A percentile compares a stretch with the other conserved stretches of the same genome.
These are phyloP conservation scores for Capsella bursapastoris DNA, from an alignment of 345 rosid species.

Conservation along the genomic window DNA sequence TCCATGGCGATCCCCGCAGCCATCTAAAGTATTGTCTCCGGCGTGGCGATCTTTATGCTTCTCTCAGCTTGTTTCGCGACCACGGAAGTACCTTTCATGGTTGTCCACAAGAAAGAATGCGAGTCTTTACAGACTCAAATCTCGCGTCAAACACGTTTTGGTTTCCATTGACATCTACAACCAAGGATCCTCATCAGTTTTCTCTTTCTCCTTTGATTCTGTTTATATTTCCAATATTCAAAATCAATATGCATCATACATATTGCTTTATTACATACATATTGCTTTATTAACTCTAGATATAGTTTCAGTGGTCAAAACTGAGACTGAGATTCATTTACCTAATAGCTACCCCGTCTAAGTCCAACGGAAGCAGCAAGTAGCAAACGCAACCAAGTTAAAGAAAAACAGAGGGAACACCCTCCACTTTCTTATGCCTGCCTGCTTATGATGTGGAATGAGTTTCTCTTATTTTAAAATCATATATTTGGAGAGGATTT, in stretches of 20 bases:
- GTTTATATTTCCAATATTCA: background rate
- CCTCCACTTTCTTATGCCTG: background rate
- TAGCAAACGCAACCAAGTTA: slow-evolving; percentile 57
- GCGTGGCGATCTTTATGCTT: slow-evolving; percentile 33
- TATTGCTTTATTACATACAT: too few species aligned
- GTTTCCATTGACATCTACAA: slow-evolving; percentile 86
- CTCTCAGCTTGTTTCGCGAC: slow-evolving; percentile 52
- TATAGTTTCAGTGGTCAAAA: too few species aligned
- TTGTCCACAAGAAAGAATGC: slow-evolving; percentile 37
- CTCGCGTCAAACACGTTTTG: slow-evolving; percentile 77
- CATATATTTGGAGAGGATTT: too few species aligned
- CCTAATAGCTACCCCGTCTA: slow-evolving; percentile 64
- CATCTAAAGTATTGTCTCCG: slow-evolving; percentile 37
- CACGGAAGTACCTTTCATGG: slow-evolving; percentile 73
- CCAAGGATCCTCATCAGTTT: slow-evolving; percentile 78
- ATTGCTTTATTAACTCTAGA: too few species aligned
- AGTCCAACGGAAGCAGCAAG: slow-evolving; percentile 50
- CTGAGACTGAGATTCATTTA: slow-evolving; percentile 46
- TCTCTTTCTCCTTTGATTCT: slow-evolving; percentile 4
- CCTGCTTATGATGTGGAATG: slow-evolving; percentile 3
- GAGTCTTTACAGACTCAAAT: slow-evolving; percentile 49
- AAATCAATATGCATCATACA: background rate
- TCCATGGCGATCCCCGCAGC: slow-evolving; percentile 28
- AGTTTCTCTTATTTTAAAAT: too few species aligned
- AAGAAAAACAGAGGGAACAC: background rate